Evolutionary conservation across 352 stramenopile genomes (phyloP), one percentile per base, ranked within the genome.

Genomic region (Thalassiosira livingstoniorum): DNA sequence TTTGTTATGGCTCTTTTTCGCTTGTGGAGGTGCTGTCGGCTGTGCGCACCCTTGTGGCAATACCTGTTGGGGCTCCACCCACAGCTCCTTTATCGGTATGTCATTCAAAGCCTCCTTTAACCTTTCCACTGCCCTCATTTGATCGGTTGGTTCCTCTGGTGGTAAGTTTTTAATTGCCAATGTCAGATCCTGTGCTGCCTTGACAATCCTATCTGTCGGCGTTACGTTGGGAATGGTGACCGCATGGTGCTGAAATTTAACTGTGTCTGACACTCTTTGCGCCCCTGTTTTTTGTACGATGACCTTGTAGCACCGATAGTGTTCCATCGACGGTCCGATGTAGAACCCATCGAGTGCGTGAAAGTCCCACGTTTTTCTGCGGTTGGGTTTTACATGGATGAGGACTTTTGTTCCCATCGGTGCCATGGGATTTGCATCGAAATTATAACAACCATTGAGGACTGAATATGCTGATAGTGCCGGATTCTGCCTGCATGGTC

Each of bases 331-430:
- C 34, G 60, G 37, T 21, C 4, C 32, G 37, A 68, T 11, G 42
- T 68, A 55, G 34, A 32, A 68, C 18, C 34, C 60, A 35, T 68
- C 60, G 15, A 54, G 37, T 54, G 60, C 25, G 35, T 68, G 60
- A 2, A 45, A n/a, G 2, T 43, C 66, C 53, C 67, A 75, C 37
- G 67, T 31, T 66, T 57, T 57, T 29, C 67, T 3, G 10, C 37
- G 32, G 18, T 60, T 47, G 43, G 39, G 65, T 34, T 73, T 73
- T n/a, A 53, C 27, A 35, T 76, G 67, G 18, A 55, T 23, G 1
- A 72, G 45, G 13, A 78, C 37, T 51, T 42, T n/a, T 51, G 35
- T 61, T 2, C 70, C 70, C n/a, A 55, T 31, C 15, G 70, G 70
- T 18, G 55, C 58, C 29, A 68, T 25, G 13, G 37, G 42, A 13